Conservation (phyloP, 2,329 filamentous ascomycete genomes). For the Diaporthe vaccinii region DNA sequence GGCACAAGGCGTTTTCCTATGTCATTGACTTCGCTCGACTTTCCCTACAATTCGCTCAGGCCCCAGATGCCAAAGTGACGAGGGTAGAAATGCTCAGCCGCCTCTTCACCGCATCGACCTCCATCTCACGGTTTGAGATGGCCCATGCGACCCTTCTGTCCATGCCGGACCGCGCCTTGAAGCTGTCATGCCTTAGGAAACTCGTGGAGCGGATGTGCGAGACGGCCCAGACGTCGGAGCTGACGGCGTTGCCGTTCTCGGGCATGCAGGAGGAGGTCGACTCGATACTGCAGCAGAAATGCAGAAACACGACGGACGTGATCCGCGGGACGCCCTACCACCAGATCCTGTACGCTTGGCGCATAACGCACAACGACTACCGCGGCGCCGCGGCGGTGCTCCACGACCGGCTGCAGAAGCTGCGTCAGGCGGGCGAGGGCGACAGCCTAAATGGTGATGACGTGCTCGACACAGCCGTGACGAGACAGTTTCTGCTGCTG, state of each 20-base stretch:
- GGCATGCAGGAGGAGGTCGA: constrained; percentile 85
- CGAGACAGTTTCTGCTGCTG: constrained; percentile 86
- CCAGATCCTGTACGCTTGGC: constrained; percentile 91
- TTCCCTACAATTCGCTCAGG: constrained; percentile 74
- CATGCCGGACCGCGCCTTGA: constrained; percentile 79
- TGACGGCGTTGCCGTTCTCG: constrained; percentile 84
- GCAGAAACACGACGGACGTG: constrained; percentile 77
- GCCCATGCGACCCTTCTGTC: constrained; percentile 85
- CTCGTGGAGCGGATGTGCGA: constrained; percentile 80
- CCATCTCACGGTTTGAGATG: constrained; percentile 83
- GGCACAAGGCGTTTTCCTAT: constrained; percentile 80
- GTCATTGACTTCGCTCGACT: constrained; percentile 87
- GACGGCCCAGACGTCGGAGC: constrained; percentile 72
- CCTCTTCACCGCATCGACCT: constrained; percentile 85
- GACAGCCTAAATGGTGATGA: constrained; percentile 69
- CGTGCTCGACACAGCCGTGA: constrained; percentile 73
- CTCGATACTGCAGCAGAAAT: constrained; percentile 79
- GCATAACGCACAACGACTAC: constrained; percentile 86
- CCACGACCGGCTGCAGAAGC: constrained; percentile 73
- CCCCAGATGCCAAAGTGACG: constrained; percentile 53
- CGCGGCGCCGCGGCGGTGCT: constrained; percentile 79
- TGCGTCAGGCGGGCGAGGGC: constrained; percentile 70
- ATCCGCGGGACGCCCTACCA: constrained; percentile 79
- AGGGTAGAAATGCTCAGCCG: constrained; percentile 83
- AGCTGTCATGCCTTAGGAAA: constrained; percentile 77